Evolutionary conservation across 495 filamentous ascomycete species (phyloP).

Genomic region (Penicillium fimorum): DNA sequence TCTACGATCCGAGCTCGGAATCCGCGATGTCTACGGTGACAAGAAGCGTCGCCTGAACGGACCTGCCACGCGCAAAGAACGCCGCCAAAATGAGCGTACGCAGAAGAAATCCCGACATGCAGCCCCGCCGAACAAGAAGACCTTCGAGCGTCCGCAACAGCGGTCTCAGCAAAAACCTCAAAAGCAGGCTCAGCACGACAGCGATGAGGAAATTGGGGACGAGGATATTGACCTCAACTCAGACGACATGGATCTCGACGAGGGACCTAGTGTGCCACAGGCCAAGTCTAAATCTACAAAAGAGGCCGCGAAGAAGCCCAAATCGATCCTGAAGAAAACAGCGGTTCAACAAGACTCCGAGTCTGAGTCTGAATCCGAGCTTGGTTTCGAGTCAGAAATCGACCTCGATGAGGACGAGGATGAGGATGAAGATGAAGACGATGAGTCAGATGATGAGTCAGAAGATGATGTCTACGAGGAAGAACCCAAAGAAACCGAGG

Average conservation of each 20-base stretch:
- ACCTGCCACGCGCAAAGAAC: slow-evolving; percentile 56
- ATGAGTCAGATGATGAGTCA: slow-evolving; percentile 13
- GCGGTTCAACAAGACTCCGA: slow-evolving; percentile 21
- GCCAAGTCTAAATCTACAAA: slow-evolving; percentile 26
- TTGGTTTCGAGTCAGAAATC: neutral
- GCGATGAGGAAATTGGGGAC: slow-evolving; percentile 20
- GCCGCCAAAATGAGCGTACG: slow-evolving; percentile 55
- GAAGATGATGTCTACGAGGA: slow-evolving; percentile 27
- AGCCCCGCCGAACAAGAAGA: slow-evolving; percentile 18
- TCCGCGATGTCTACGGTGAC: slow-evolving; percentile 40
- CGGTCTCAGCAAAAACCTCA: slow-evolving; percentile 8
- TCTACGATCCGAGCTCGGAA: slow-evolving; percentile 58
- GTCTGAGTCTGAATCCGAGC: slow-evolving; percentile 5
- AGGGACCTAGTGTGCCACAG: neutral
- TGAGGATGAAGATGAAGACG: slow-evolving; percentile 23
- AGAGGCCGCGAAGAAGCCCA: slow-evolving; percentile 28
- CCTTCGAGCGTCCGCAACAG: slow-evolving; percentile 11
- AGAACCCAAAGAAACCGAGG: slow-evolving; percentile 4
- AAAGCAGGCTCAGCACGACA: slow-evolving; percentile 14
- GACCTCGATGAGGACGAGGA: slow-evolving; percentile 18
- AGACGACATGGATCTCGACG: slow-evolving; percentile 19
- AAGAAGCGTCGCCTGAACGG: slow-evolving; percentile 42
- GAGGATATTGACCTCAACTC: slow-evolving; percentile 28
- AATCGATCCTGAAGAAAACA: slow-evolving; percentile 47
- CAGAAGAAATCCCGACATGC: slow-evolving; percentile 51